Evolutionary conservation across 495 filamentous ascomycete genomes (phyloP).

Genomic region (Cercophora newfieldiana): DNA sequence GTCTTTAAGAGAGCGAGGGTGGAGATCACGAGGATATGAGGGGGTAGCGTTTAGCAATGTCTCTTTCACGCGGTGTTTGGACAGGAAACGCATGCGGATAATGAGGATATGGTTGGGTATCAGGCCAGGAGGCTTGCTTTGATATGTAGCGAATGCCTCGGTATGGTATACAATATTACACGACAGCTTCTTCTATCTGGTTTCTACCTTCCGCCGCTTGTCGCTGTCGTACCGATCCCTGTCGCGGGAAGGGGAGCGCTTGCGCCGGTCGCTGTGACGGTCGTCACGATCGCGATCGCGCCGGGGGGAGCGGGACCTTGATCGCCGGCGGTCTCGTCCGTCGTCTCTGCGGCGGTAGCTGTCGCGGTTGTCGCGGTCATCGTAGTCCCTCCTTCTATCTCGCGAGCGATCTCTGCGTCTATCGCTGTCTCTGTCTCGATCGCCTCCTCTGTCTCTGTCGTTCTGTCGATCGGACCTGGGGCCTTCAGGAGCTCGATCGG

Average conservation of each 20-base stretch:
- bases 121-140: background rate
- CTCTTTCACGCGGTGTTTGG: background rate
- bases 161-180: slow-evolving; percentile 10
- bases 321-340: slow-evolving; percentile 30
- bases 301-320: slow-evolving; percentile 22
- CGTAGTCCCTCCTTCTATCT: slow-evolving; percentile 30
- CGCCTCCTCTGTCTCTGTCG: slow-evolving; percentile 22
- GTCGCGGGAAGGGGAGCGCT: slow-evolving; percentile 65
- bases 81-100: background rate
- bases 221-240: slow-evolving; percentile 59
- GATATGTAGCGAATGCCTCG: background rate
- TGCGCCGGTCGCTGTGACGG: slow-evolving; percentile 56
- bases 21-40: slow-evolving; percentile 76
- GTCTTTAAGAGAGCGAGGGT: slow-evolving; percentile 82
- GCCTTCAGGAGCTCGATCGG: slow-evolving; percentile 31
- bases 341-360: slow-evolving; percentile 16
- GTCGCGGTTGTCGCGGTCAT: background rate
- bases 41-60: too few relatives aligned
- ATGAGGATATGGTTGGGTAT: slow-evolving; percentile 13
- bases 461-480: slow-evolving; percentile 34
- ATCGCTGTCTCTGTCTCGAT: slow-evolving; percentile 22
- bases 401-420: slow-evolving; percentile 19
- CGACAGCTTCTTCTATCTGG: slow-evolving; percentile 29
- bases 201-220: slow-evolving; percentile 65
- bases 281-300: slow-evolving; percentile 32